These are phyloP conservation scores for Ophiostoma australiae DNA, from an alignment of 2,329 filamentous ascomycete genomes.

Conservation along the genomic window DNA sequence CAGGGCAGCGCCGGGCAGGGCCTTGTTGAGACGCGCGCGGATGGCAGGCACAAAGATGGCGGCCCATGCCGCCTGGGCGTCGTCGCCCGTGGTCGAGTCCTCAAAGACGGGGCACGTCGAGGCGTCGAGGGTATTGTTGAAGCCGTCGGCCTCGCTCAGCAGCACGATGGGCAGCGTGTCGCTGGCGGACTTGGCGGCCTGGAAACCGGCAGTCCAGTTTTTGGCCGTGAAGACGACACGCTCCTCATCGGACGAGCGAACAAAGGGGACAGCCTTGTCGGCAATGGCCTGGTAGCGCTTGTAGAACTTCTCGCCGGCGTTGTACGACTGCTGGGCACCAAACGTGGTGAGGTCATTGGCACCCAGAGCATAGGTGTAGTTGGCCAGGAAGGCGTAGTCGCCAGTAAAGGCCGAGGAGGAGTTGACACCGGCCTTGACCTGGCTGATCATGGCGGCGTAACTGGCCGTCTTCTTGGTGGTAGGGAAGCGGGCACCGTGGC, in stretches of 20 bases:
- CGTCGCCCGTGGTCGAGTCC: conserved; percentile 51
- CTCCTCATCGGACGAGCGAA: conserved; percentile 41
- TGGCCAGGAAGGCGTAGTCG: conserved; percentile 64
- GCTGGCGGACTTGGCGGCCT: conserved; percentile 43
- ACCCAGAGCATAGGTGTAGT: conserved; percentile 64
- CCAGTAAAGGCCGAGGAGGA: conserved; percentile 49
- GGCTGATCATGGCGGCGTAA: conserved; percentile 60
- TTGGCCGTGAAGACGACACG: conserved; percentile 55
- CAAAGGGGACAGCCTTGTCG: conserved; percentile 44
- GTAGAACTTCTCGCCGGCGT: conserved; percentile 73
- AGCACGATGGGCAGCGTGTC: conserved; percentile 46
- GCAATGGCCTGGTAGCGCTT: conserved; percentile 62
- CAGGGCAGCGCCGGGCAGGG: conserved; percentile 64
- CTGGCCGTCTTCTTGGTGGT: conserved; percentile 55
- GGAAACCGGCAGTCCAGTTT: conserved; percentile 72
- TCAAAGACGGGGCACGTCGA: conserved; percentile 63
- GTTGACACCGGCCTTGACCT: conserved; percentile 62
- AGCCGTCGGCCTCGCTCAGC: conserved; percentile 59
- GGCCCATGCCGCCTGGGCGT: conserved; percentile 55
- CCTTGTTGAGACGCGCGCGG: conserved; percentile 60
- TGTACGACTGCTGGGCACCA: conserved; percentile 63
- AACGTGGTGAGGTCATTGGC: conserved; percentile 53
- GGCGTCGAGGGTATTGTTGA: conserved; percentile 76
- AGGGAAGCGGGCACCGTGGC: conserved; percentile 71
- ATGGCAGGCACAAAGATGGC: conserved; percentile 63